phyloP scores from a whole-genome alignment of 1,139 yeast genomes.

The Nakaseomyces sp. region DNA sequence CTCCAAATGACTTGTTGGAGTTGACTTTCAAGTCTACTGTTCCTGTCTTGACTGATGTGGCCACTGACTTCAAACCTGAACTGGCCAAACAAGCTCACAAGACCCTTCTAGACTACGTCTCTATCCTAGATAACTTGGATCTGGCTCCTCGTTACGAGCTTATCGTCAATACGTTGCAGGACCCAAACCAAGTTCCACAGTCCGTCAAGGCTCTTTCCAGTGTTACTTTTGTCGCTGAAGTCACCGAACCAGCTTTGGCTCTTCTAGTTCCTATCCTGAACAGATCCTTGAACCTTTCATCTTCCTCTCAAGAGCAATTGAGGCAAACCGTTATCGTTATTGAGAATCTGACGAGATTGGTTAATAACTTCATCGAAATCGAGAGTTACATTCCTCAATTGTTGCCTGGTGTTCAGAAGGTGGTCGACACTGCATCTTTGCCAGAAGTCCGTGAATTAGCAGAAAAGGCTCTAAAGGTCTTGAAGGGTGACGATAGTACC shows the following conservation, averaged over 20 bases:
- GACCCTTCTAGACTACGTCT: constrained; percentile 62
- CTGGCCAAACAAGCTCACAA: constrained; percentile 76
- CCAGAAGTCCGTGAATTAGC: constrained; percentile 97
- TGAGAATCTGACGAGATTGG: constrained; percentile 91
- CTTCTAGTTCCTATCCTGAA: constrained; percentile 85
- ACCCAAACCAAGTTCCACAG: constrained; percentile 80
- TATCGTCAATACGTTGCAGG: constrained; percentile 80
- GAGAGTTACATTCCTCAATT: constrained; percentile 78
- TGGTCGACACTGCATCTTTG: constrained; percentile 78
- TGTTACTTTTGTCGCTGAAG: constrained; percentile 97
- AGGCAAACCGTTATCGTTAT: constrained; percentile 95
- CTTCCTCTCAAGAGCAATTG: constrained; percentile 82
- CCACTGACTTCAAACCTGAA: constrained; percentile 96
- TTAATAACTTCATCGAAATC: constrained; percentile 87
- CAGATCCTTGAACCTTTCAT: constrained; percentile 81
- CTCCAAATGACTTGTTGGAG: constrained; percentile 81
- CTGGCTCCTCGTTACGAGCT: constrained; percentile 77
- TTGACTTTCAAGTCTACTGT: constrained; percentile 66
- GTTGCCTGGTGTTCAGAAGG: constrained; percentile 84
- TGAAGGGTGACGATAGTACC: constrained; percentile 61
- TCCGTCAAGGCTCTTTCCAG: constrained; percentile 86
- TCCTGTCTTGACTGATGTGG: constrained; percentile 78
- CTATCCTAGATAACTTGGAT: constrained; percentile 85
- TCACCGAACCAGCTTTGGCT: constrained; percentile 89
- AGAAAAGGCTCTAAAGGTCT: constrained; percentile 68